These are phyloP conservation scores for Casuarina equisetifolia DNA, from an alignment of 306 rosid genomes.

Conservation along the genomic window DNA sequence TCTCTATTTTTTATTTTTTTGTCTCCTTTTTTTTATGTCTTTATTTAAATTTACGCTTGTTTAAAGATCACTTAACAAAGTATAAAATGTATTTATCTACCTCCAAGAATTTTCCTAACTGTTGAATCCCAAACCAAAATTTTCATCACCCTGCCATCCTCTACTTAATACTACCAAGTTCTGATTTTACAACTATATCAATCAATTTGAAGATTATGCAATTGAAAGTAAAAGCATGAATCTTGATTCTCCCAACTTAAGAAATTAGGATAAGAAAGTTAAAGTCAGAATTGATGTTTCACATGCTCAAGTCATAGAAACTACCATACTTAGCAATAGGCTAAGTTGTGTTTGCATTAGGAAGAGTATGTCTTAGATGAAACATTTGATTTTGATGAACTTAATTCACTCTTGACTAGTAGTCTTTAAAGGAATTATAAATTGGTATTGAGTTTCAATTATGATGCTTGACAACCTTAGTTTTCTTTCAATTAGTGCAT, in stretches of 20 bases:
- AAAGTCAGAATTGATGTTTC: slow-evolving; percentile 10
- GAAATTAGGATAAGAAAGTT: background rate
- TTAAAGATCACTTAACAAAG: no score
- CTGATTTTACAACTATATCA: slow-evolving; percentile 33
- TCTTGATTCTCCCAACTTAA: background rate
- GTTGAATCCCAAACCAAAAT: slow-evolving; percentile 33
- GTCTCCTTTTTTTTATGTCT: no score
- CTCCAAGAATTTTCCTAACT: slow-evolving; percentile 66
- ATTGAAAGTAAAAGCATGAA: slow-evolving; percentile 36
- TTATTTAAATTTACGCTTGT: no score
- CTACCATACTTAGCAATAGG: slow-evolving; percentile 19
- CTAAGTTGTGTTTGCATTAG: background rate
- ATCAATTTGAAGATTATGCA: slow-evolving; percentile 56
- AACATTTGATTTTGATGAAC: slow-evolving; percentile 60
- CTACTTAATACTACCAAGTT: slow-evolving; percentile 43
- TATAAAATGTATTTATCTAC: slow-evolving; percentile 50
- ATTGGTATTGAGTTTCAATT: slow-evolving; percentile 19
- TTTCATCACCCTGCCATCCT: no score
- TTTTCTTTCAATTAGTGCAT: slow-evolving; percentile 39
- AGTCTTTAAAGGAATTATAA: slow-evolving; percentile 28
- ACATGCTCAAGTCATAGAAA: slow-evolving; percentile 19
- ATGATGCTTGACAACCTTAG: slow-evolving; percentile 20
- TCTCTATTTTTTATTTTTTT: no score
- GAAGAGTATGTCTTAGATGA: slow-evolving; percentile 53
- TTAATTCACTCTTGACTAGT: slow-evolving; percentile 39